Base-by-base conservation (phyloP, 2,329 filamentous ascomycete genomes). In the Trichoderma arundinaceum region DNA sequence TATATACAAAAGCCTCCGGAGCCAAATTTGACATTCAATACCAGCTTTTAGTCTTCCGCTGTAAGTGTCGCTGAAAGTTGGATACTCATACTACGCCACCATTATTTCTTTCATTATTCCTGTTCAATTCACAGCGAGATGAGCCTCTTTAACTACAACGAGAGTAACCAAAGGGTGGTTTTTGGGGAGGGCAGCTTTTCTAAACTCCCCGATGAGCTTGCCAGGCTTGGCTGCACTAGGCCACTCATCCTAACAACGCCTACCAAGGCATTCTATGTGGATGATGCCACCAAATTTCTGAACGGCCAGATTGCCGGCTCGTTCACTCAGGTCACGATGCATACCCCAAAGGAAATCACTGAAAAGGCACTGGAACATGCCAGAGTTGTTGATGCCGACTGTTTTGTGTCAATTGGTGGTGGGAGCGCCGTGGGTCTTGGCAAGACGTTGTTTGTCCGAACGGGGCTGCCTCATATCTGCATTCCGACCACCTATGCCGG, bases 401-500 rank as follows among this genome's bases (percentile, higher is more conserved):
- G 80, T 32, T 75, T 89, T 12, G 64, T 72, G 43, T 68, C 67
- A 10, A 68, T 70, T 22, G 70, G 69, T 3, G 70, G 69, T 9
- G 77, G 72, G 0, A 73, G 73, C 10, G 69, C 70, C 0, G 86
- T 85, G 60, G 87, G 87, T 0, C 76, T 90, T n/a, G 85, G 85
- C 4, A 87, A 88, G 70, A 85, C 84, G 1, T 81, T 87, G 67
- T 82, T 80, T 68, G 78, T 86, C 65, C 81, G 83, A 15, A 86
- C 83, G 1, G 83, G 83, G 0, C 71, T 86, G 41, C 80, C 79
- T 28, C 84, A 87, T 72, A 80, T 87, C 64, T 65, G 57, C 28
- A 83, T 88, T 56, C 84, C 86, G n/a, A 88, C 85, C 2, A 87
- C 85, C 0, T 88, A 88, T 71, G 82, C 85, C 5, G 85, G 85